A percentile compares a stretch with the other conserved stretches of the same genome.
Conservation (phyloP, 2,329 filamentous ascomycete species). For the Diaporthe aspalathi region DNA sequence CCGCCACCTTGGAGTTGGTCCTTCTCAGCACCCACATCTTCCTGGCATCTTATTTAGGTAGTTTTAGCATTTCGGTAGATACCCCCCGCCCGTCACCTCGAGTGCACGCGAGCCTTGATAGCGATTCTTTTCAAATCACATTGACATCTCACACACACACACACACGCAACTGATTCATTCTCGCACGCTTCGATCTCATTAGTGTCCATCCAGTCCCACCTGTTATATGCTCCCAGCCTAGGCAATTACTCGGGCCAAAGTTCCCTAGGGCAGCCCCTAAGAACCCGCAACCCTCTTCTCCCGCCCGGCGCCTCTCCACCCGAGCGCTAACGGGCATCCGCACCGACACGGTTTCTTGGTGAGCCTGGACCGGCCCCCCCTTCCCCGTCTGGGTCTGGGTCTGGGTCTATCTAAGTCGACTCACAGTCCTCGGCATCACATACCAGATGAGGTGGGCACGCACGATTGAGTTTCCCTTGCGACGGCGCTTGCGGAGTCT, state of each 20-base stretch:
- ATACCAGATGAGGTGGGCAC: neutral
- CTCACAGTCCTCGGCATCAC: neutral
- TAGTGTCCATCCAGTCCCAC: neutral
- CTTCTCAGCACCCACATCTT: conserved; percentile 20
- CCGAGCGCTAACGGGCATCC: conserved; percentile 18
- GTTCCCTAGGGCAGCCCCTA: neutral
- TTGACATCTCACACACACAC: neutral
- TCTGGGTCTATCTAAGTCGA: no score
- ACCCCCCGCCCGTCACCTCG: conserved; percentile 33
- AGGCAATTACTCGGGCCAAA: neutral
- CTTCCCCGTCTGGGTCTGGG: neutral
- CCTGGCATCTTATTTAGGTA: conserved; percentile 30
- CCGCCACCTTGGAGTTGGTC: conserved; percentile 25
- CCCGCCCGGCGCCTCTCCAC: conserved; percentile 13
- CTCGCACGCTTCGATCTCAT: neutral
- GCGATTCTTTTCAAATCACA: conserved; percentile 22
- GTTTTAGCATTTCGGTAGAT: conserved; percentile 31
- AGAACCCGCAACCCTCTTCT: neutral
- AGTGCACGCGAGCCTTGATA: conserved; percentile 28
- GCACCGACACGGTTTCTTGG: neutral
- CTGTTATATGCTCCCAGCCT: conserved; percentile 1
- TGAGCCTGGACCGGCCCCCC: neutral
- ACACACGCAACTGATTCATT: neutral
- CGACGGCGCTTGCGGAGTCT: neutral
- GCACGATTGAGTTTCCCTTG: neutral